Evolutionary conservation across 495 filamentous ascomycete species (phyloP), one percentile per base, ranked within the genome.

Genomic region (Cudoniella acicularis): DNA sequence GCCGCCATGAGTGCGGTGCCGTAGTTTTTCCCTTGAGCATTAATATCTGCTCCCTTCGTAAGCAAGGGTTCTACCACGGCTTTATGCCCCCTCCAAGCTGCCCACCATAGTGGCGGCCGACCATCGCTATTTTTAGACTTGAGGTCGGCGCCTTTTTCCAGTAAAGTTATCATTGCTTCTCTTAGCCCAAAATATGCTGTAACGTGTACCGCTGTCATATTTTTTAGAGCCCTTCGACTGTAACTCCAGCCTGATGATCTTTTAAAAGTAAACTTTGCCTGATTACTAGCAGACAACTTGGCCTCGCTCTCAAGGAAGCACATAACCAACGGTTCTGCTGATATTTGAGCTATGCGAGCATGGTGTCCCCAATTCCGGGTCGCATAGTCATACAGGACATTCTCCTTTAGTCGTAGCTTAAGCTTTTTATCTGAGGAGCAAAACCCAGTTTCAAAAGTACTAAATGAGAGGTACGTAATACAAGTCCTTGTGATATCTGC

Each of bases 401-500:
- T 47, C 23, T 9, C 36, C 23, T 53, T n/a, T 80, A 81, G 0
- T n/a, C n/a, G n/a, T n/a, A n/a, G n/a, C n/a, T n/a, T n/a, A n/a
- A n/a, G n/a, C n/a, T n/a, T n/a, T n/a, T n/a, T n/a, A 27, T 1
- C 22, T 60, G 36, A 22, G n/a, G 40, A 17, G 49, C n/a, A n/a
- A n/a, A n/a, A n/a, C n/a, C n/a, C n/a, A n/a, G n/a, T n/a, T n/a
- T n/a, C n/a, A n/a, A n/a, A n/a, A n/a, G n/a, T n/a, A n/a, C n/a
- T n/a, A n/a, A n/a, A n/a, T n/a, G n/a, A n/a, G n/a, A n/a, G n/a
- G n/a, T 80, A 81, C 0, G 72, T 76, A 48, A 76, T 24, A 61
- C 79, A 82, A 16, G 54, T 65, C n/a, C 17, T 57, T 18, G 75
- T 62, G n/a, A 83, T 73, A 10, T 63, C 48, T 2, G 27, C 6